These are phyloP conservation scores for Suhomyces vadensis DNA, from an alignment of 805 yeast genomes.

Conservation along the genomic window DNA sequence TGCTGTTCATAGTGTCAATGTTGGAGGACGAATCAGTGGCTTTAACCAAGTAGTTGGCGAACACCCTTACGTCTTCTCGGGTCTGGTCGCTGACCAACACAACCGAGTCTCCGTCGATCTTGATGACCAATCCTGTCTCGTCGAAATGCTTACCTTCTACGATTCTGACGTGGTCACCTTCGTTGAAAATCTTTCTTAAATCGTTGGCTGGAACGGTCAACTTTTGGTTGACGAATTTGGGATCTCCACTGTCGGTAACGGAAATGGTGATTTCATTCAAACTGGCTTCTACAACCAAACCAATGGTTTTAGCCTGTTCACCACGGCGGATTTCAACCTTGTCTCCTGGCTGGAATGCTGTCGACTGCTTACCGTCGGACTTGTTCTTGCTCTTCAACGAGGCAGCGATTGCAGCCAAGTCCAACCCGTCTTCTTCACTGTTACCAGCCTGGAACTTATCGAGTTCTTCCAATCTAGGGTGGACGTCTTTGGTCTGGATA, in stretches of 20 bases:
- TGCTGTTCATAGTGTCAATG: conserved; percentile 64
- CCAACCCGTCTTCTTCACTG: conserved; percentile 79
- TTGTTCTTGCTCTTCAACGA: conserved; percentile 61
- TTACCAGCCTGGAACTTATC: conserved; percentile 75
- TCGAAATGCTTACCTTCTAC: conserved; percentile 88
- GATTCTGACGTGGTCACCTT: conserved; percentile 95
- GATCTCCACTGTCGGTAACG: conserved; percentile 57
- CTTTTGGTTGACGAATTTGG: conserved; percentile 52
- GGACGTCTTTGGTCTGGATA: conserved; percentile 77
- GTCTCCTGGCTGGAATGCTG: conserved; percentile 86
- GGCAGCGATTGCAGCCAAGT: conserved; percentile 82
- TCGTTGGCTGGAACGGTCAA: conserved; percentile 82
- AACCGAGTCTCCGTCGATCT: conserved; percentile 79
- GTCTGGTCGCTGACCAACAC: conserved; percentile 89
- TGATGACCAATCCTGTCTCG: conserved; percentile 92
- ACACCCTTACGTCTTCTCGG: conserved; percentile 84
- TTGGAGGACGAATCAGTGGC: conserved; percentile 78
- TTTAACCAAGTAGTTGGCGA: conserved; percentile 85
- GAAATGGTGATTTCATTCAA: conserved; percentile 53
- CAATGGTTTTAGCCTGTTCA: conserved; percentile 88
- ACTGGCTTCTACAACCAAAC: conserved; percentile 69
- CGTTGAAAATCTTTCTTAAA: conserved; percentile 78
- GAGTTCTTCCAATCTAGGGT: conserved; percentile 86
- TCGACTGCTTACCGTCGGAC: conserved; percentile 27
- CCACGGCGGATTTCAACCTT: conserved; percentile 89